Evolutionary conservation across 2,329 filamentous ascomycete species (phyloP).

Genomic region (Paecilomyces sp.): DNA sequence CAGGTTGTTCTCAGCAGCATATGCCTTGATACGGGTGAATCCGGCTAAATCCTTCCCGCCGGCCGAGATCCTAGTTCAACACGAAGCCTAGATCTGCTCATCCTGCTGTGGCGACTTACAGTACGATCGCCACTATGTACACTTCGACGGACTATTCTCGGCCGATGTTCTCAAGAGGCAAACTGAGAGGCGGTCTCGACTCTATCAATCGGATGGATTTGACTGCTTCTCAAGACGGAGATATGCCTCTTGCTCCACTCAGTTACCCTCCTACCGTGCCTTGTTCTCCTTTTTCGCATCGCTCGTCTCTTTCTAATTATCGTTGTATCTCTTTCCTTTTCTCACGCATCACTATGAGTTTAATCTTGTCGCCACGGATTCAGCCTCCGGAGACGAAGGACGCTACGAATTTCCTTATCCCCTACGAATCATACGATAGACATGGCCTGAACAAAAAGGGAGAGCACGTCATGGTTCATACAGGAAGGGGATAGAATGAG

Average conservation of each 20-base stretch:
- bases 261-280: neutral
- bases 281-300: neutral
- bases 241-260: neutral
- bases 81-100: neutral
- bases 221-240: neutral
- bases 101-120: neutral
- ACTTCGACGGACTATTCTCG: too few relatives aligned
- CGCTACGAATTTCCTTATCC: conserved; percentile 24
- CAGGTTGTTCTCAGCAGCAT: neutral
- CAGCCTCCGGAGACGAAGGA: conserved; percentile 23
- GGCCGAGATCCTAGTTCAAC: neutral
- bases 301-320: neutral
- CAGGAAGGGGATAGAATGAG: neutral
- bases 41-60: neutral
- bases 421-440: conserved; percentile 36
- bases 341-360: neutral
- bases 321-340: conserved; percentile 2
- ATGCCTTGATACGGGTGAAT: neutral
- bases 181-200: neutral
- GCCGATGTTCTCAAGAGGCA: neutral
- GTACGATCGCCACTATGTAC: neutral
- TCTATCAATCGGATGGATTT: neutral
- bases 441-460: conserved; percentile 18
- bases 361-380: conserved; percentile 4
- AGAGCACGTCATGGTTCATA: conserved; percentile 14